Evolutionary conservation across 2,329 filamentous ascomycete genomes (phyloP), one percentile per base, ranked within the genome.

Genomic region (Neofusicoccum umdonicola): DNA sequence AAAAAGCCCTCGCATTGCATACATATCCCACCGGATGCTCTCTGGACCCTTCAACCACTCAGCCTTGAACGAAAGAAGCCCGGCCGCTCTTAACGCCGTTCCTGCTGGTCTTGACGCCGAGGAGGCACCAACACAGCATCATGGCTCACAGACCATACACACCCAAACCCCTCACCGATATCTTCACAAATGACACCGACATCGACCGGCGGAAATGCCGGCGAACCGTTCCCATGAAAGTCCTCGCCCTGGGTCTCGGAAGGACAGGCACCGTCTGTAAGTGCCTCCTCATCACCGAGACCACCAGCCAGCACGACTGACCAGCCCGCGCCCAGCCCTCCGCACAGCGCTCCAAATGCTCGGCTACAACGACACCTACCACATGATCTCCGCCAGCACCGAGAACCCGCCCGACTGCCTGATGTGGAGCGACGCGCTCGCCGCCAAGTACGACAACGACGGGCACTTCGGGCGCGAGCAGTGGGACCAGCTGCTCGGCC

Each of bases 201-300:
- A 88, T 91, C 74, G 87, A 91, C 76, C 82, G 86, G 54, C 82
- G 86, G 69, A 79, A 87, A 80, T 88, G 87, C 75, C 83, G 82
- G 65, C 51, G 51, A 6, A 34, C 27, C 15, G 51, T 56, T 7
- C 51, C 51, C 42, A 71, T 69, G 73, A 73, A 75, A 58, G 70
- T 78, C 27, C 71, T 79, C 3, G 69, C 77, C 37, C 65, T 79
- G 31, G 75, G 76, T 12, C 70, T 72, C 19, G 72, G 71, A 22
- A 68, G 74, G 34, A 75, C 75, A 5, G 75, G 76, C 13, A 76
- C 74, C 17, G 71, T 34, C 11, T 48, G 37, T 57, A 64, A 64
- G 68, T 65, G 31, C 35, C 35, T 39, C 19, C 5, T 12, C 8
- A 2, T 45, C 13, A 17, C 51, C 22, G 42, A 65, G 12, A 19